A percentile compares a stretch with the other conserved stretches of the same genome.
Conservation (phyloP, 83 land plant species). For the Thuja plicata region DNA sequence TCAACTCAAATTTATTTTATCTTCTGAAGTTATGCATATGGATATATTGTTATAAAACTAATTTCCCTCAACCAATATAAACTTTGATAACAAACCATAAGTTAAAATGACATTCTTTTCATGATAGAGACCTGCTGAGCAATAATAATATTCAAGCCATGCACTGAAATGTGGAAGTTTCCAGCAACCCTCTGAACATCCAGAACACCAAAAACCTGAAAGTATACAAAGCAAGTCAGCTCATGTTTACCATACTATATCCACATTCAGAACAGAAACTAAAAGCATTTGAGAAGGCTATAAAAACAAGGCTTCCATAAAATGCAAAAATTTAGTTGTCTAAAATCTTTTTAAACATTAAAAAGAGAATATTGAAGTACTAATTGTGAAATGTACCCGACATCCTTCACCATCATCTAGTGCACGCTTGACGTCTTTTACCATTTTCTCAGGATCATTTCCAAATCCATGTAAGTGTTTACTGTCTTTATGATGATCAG, state of each 20-base stretch:
- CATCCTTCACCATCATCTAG: constrained; percentile 86
- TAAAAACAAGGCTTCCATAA: not conserved
- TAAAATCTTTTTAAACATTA: constrained; percentile 15
- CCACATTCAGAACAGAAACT: constrained; percentile 7
- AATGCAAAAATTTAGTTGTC: not conserved
- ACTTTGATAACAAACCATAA: not conserved
- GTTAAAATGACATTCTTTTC: not conserved
- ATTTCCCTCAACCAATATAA: not conserved
- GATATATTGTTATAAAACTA: not conserved
- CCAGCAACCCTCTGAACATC: constrained; percentile 99
- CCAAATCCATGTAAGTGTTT: constrained; percentile 40
- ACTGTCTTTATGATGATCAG: constrained; percentile 46
- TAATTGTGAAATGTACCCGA: constrained; percentile 53
- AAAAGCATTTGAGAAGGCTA: not conserved
- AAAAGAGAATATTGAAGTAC: not conserved
- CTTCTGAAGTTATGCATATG: not conserved
- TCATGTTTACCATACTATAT: not conserved
- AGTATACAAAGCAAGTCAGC: not conserved
- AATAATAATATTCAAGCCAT: constrained; percentile 86
- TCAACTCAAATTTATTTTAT: not conserved
- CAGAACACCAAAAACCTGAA: constrained; percentile 87
- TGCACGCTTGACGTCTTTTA: constrained; percentile 85
- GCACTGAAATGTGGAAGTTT: constrained; percentile 97
- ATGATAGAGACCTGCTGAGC: constrained; percentile 77
- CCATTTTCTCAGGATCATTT: constrained; percentile 64